Evolutionary conservation across 2,329 filamentous ascomycete genomes (phyloP).

Genomic region (Alternaria brassicae): DNA sequence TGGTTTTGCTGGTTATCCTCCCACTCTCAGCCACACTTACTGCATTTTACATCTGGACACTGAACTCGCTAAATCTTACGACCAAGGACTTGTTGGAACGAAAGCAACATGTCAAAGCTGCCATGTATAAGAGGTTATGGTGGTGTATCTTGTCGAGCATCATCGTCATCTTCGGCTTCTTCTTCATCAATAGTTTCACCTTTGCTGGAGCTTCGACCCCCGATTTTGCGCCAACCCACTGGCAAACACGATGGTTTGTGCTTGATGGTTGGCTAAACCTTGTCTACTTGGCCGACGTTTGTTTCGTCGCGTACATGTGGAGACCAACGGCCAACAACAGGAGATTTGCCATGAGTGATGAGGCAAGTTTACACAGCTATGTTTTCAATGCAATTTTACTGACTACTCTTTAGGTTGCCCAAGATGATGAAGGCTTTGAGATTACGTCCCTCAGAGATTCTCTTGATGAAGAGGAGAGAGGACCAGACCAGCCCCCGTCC

Average conservation of each 20-base stretch:
- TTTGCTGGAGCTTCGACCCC: slow-evolving; percentile 85
- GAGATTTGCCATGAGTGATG: slow-evolving; percentile 97
- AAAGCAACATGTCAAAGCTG: slow-evolving; percentile 89
- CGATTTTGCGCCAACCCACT: slow-evolving; percentile 94
- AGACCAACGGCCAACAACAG: slow-evolving; percentile 95
- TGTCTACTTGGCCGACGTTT: slow-evolving; percentile 92
- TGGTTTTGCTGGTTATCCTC: slow-evolving; percentile 91
- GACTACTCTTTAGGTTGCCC: slow-evolving; percentile 70
- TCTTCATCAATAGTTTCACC: slow-evolving; percentile 97
- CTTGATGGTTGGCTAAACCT: slow-evolving; percentile 97
- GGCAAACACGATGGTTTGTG: slow-evolving; percentile 97
- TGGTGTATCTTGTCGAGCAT: slow-evolving; percentile 95
- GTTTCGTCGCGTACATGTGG: slow-evolving; percentile 95
- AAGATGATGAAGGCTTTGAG: slow-evolving; percentile 98
- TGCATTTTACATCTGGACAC: slow-evolving; percentile 97
- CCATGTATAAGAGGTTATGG: slow-evolving; percentile 99
- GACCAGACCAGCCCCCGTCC: slow-evolving; percentile 45
- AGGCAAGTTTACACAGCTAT: slow-evolving; percentile 60
- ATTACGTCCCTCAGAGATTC: slow-evolving; percentile 88
- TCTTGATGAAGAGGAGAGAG: slow-evolving; percentile 68
- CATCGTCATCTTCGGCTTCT: slow-evolving; percentile 95
- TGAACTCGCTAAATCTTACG: slow-evolving; percentile 92
- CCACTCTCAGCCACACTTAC: slow-evolving; percentile 91
- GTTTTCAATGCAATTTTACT: slow-evolving; percentile 27
- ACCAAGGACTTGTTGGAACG: slow-evolving; percentile 96